phyloP scores from a whole-genome alignment of 331 rosid genomes.

The Pyracantha coccinea region DNA sequence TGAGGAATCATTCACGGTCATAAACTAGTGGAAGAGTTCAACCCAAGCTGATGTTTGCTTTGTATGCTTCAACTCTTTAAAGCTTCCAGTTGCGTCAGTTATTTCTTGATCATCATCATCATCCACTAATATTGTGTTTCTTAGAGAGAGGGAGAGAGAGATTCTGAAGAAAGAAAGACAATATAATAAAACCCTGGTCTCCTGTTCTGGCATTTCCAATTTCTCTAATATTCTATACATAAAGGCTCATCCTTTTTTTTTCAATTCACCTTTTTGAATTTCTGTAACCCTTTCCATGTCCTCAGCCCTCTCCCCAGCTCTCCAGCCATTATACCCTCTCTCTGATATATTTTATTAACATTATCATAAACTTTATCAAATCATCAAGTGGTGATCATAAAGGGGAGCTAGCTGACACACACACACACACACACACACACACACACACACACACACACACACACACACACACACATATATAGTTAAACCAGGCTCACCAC shows the following conservation, averaged over 20 bases:
- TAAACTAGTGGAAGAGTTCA: slow-evolving; percentile 3
- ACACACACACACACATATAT: neutral
- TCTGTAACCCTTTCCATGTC: slow-evolving; percentile 28
- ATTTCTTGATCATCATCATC: slow-evolving; percentile 17
- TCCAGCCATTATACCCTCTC: slow-evolving; percentile 51
- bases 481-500: neutral
- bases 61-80: slow-evolving; percentile 2
- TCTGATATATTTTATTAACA: slow-evolving; percentile 7
- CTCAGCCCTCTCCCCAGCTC: slow-evolving; percentile 21
- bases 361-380: slow-evolving; percentile 23
- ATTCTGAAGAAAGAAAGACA: slow-evolving; percentile 36
- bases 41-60: slow-evolving; percentile 1
- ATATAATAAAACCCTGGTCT: slow-evolving; percentile 40
- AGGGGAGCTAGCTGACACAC: neutral
- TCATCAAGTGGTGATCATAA: slow-evolving; percentile 16
- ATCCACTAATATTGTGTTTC: slow-evolving; percentile 17
- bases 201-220: slow-evolving; percentile 35
- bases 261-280: slow-evolving; percentile 49
- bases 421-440: too few species aligned
- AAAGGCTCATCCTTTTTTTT: slow-evolving; percentile 28
- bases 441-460: neutral
- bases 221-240: slow-evolving; percentile 30
- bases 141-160: slow-evolving; percentile 16
- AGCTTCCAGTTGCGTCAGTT: slow-evolving; percentile 10
- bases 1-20: slow-evolving; percentile 4